Conservation (phyloP, 257 asterid genomes). For the Nicotiana obtusifolia region DNA sequence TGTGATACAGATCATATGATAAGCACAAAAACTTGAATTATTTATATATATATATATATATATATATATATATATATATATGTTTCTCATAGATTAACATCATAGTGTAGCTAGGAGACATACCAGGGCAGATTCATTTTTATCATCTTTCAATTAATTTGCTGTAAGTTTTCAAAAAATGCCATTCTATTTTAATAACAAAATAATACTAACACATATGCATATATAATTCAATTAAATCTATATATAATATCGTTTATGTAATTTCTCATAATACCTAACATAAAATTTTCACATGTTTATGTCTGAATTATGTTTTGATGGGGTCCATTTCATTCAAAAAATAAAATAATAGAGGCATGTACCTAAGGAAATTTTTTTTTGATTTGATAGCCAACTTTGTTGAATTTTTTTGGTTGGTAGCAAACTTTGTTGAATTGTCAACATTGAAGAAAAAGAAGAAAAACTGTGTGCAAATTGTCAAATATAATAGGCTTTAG, state of each 20-base stretch:
- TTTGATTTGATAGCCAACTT: no score
- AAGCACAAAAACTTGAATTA: neutral
- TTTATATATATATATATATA: neutral
- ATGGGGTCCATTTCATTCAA: no score
- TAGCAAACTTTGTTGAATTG: no score
- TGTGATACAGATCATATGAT: conserved; percentile 2
- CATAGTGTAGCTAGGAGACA: neutral
- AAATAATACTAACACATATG: neutral
- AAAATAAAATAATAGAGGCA: no score
- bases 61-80: neutral
- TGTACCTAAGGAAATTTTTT: no score
- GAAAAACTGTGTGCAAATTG: no score
- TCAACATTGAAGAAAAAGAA: no score
- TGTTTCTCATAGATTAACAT: neutral
- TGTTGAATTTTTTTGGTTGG: no score
- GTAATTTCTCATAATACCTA: neutral
- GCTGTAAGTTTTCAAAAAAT: neutral
- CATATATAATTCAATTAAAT: neutral
- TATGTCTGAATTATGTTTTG: neutral
- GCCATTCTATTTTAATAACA: neutral
- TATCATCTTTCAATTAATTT: neutral
- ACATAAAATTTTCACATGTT: neutral
- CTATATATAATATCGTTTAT: neutral
- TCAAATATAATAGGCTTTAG: no score
- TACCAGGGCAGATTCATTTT: neutral